Conservation (phyloP, 148 eudicot species). For the Diospyros kaki region DNA sequence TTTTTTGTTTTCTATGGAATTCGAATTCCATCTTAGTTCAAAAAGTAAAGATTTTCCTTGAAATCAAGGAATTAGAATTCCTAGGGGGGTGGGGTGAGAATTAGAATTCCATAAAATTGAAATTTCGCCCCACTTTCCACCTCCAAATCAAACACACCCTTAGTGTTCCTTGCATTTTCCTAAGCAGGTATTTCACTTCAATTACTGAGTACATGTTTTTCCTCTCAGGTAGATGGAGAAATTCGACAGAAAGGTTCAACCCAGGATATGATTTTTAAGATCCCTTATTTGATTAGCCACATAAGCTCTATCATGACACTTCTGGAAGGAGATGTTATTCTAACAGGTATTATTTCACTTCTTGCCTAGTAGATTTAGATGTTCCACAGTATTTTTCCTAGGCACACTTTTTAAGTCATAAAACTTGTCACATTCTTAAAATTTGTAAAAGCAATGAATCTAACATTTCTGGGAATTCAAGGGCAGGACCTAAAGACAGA, state of each 20-base stretch:
- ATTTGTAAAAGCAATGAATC: background rate
- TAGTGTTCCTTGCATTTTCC: background rate
- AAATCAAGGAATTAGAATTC: no score
- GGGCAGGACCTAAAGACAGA: background rate
- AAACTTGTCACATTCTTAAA: background rate
- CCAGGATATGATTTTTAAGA: slow-evolving; percentile 82
- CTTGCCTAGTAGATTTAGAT: background rate
- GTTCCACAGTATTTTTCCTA: background rate
- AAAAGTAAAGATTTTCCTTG: no score
- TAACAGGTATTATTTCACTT: slow-evolving; percentile 54
- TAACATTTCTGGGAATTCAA: background rate
- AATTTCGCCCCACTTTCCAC: no score
- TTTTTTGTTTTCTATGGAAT: no score
- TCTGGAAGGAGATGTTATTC: slow-evolving; percentile 92
- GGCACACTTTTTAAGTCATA: background rate
- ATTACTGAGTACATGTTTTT: slow-evolving; percentile 9
- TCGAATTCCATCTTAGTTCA: no score
- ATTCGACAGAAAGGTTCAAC: slow-evolving; percentile 86
- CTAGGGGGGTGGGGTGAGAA: no score
- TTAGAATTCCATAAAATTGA: no score
- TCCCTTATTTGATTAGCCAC: slow-evolving; percentile 91
- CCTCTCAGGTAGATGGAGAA: slow-evolving; percentile 81
- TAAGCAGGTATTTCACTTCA: slow-evolving; percentile 2
- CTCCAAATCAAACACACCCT: no score
- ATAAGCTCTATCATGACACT: slow-evolving; percentile 91